Evolutionary conservation across 163 green algal species (phyloP), one percentile per base, ranked within the genome.

Genomic region (Coccomyxa subellipsoidea): DNA sequence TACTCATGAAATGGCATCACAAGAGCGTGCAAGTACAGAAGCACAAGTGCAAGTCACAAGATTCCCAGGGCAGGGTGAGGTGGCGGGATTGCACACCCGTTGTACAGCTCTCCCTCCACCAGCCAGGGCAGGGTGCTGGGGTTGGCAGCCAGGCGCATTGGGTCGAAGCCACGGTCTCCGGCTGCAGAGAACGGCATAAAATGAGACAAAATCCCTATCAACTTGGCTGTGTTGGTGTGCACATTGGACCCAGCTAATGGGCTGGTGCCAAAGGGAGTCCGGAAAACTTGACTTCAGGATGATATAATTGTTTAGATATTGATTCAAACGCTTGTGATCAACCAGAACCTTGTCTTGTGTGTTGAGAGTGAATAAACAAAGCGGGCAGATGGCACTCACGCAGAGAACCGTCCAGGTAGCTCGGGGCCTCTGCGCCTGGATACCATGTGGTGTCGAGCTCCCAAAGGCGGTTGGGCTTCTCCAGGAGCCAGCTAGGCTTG

Each of bases 101-200:
- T 83, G 79, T 83, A 83, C 69, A 83, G 69, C 79, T 83, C 79
- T 70, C 69, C 79, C 79, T 83, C 79, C 29, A 83, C 79, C 69
- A 83, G 38, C 79, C 79, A 83, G 23, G 79, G 69, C 6, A n/a
- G 79, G 25, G 34, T 31, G 35, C 25, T 59, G 21, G 79, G 79
- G 69, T 83, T 83, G 15, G 37, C 69, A 32, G 7, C 39, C 79
- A 83, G 79, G 25, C 79, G 15, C 36, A 72, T 29, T 25, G 79
- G 79, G 39, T 83, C 79, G 34, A 83, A 83, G 36, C 79, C 79
- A 3, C 79, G 47, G 47, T 81, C 77, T 37, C 77, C 77, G 21
- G 77, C 77, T 81, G 77, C 77, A 81, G 7, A 34, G 8, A 54
- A 38, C 38, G 35, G 38, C 29, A 59, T 8, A 59, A 5, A 21